phyloP scores from a whole-genome alignment of 1,284 basidiomycete genomes.

The Irpex sp. region DNA sequence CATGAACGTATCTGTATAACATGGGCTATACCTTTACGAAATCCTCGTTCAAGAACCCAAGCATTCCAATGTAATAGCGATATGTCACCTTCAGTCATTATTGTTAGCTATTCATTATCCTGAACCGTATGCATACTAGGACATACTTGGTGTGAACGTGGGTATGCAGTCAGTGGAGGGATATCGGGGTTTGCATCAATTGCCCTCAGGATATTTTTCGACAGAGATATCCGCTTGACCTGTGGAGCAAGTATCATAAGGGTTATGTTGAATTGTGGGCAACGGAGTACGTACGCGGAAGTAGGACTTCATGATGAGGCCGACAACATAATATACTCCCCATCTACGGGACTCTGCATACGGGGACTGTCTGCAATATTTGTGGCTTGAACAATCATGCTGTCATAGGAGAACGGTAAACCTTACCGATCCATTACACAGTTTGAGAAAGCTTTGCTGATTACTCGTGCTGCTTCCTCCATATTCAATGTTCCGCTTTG shows the following conservation, averaged over 20 bases:
- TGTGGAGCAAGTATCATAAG: slow-evolving; percentile 26
- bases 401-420: not conserved
- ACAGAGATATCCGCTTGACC: slow-evolving; percentile 88
- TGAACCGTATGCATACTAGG: not conserved
- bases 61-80: slow-evolving; percentile 91
- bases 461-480: slow-evolving; percentile 89
- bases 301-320: slow-evolving; percentile 90
- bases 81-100: slow-evolving; percentile 66
- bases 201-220: slow-evolving; percentile 90
- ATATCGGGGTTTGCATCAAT: slow-evolving; percentile 84
- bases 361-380: slow-evolving; percentile 40
- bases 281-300: slow-evolving; percentile 68
- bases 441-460: slow-evolving; percentile 89
- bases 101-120: not conserved
- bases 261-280: not conserved
- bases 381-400: not conserved
- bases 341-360: slow-evolving; percentile 81
- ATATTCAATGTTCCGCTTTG: slow-evolving; percentile 69
- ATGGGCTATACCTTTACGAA: slow-evolving; percentile 62
- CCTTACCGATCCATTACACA: slow-evolving; percentile 87
- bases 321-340: slow-evolving; percentile 95
- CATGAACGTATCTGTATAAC: not conserved
- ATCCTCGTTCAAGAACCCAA: slow-evolving; percentile 91
- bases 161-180: slow-evolving; percentile 74
- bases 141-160: slow-evolving; percentile 81